Evolutionary conservation across 1,284 basidiomycete species (phyloP), one percentile per base, ranked within the genome.

Genomic region (Testicularia cyperi): DNA sequence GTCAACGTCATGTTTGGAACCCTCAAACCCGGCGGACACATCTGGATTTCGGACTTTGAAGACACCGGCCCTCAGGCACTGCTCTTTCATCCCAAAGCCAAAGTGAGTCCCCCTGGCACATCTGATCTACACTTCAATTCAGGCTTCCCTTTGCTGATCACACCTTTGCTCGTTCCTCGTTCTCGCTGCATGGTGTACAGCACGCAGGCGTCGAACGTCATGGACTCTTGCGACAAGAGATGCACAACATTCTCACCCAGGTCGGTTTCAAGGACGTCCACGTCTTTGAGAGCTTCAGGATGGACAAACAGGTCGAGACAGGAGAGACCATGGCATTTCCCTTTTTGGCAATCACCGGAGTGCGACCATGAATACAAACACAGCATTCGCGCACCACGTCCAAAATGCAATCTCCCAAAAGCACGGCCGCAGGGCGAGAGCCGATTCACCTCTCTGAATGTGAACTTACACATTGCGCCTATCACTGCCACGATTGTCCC

Each of bases 171-270:
- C 30, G 13, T 15, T 15, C 30, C 16, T 16, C 30, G 14, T 15
- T 15, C 16, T 16, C 30, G 14, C 30, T 9, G 22, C 12, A 20
- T 19, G 9, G 18, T 10, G 9, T 20, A 45, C 41, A 57, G 48
- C 56, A 58, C 14, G 51, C 37, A 0, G 62, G 62, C 7, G 62
- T 65, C 2, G 56, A 65, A 27, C 27, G 62, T 7, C 62, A 65
- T 26, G 62, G 62, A 2, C 26, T 65, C n/a, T 40, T 48, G 23
- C 43, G 47, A 1, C 4, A 24, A 7, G 51, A 61, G 29, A 65
- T 65, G 55, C 30, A 52, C 14, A 6, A 36, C 5, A 58, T 65
- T 13, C 37, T 65, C 16, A 24, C 15, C 5, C 12, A 41, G 14
- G 62, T 37, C 13, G 62, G 62, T 12, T 56, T 61, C 36, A 38